These are phyloP conservation scores for Cyberlindnera americana DNA, from an alignment of 805 yeast species.

Conservation along the genomic window DNA sequence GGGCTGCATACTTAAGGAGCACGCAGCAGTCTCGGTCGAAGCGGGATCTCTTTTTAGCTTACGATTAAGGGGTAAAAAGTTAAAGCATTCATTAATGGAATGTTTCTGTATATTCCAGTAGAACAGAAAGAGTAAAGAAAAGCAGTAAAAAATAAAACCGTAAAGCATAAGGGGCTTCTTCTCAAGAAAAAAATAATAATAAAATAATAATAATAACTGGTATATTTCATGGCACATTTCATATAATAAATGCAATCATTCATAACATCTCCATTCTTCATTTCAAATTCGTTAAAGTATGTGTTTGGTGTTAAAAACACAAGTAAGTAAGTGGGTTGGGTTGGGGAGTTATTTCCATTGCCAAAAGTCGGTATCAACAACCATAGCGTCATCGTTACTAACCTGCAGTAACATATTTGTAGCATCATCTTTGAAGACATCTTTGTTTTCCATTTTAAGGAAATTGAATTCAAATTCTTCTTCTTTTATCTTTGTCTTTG, in stretches of 20 bases:
- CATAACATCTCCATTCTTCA: conserved; percentile 1
- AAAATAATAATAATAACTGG: neutral
- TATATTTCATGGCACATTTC: conserved; percentile 1
- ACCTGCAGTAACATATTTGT: conserved; percentile 18
- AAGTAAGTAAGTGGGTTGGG: too few species aligned
- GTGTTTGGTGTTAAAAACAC: too few species aligned
- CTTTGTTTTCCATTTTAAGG: conserved; percentile 19
- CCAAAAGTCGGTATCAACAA: conserved; percentile 19
- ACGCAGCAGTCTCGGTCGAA: too few species aligned
- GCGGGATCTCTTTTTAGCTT: too few species aligned
- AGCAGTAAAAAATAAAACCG: neutral
- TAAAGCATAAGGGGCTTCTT: neutral
- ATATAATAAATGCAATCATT: neutral
- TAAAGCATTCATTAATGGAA: too few species aligned
- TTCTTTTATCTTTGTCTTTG: conserved; percentile 10
- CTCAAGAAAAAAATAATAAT: too few species aligned
- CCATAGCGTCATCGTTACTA: conserved; percentile 10
- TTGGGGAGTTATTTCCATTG: conserved; percentile 22
- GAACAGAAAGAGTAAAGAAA: too few species aligned
- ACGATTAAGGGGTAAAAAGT: too few species aligned
- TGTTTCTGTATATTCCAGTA: too few species aligned
- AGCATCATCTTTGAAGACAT: conserved; percentile 11
- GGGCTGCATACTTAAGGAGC: too few species aligned
- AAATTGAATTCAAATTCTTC: conserved; percentile 26
- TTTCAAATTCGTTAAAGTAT: conserved; percentile 3